Evolutionary conservation across 768 basidiomycete species (phyloP).

Genomic region (Rossbeevera mucosa): DNA sequence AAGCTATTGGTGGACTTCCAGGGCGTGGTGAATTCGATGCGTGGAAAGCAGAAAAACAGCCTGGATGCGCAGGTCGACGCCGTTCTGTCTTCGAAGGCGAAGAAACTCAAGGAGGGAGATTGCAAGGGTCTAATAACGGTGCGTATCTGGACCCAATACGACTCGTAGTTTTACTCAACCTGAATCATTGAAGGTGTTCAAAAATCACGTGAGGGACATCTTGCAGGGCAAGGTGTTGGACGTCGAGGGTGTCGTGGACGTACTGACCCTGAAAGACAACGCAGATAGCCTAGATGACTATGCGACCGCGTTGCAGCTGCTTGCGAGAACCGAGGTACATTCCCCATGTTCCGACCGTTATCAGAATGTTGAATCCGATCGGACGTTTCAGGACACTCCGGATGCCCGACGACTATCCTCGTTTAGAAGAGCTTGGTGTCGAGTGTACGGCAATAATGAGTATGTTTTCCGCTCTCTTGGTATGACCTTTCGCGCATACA

Average conservation of each 20-base stretch:
- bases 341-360: neutral
- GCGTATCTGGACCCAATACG: neutral
- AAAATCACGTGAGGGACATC: conserved; percentile 59
- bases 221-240: conserved; percentile 71
- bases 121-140: conserved; percentile 47
- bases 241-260: conserved; percentile 77
- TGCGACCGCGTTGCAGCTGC: conserved; percentile 62
- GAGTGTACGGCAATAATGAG: conserved; percentile 88
- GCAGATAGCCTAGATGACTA: conserved; percentile 54
- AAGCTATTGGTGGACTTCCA: conserved; percentile 61
- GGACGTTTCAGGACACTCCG: conserved; percentile 54
- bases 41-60: conserved; percentile 54
- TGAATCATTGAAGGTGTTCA: conserved; percentile 52
- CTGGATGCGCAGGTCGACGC: conserved; percentile 66
- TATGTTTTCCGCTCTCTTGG: conserved; percentile 36
- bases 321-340: conserved; percentile 51
- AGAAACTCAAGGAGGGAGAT: conserved; percentile 34
- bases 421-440: conserved; percentile 77
- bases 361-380: conserved; percentile 3
- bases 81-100: conserved; percentile 53
- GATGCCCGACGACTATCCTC: conserved; percentile 65
- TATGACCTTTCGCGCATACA: neutral
- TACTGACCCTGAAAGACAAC: conserved; percentile 85
- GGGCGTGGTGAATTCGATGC: conserved; percentile 41
- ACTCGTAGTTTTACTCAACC: neutral